phyloP scores from a whole-genome alignment of 1,284 basidiomycete species.

The Irpex sp. region DNA sequence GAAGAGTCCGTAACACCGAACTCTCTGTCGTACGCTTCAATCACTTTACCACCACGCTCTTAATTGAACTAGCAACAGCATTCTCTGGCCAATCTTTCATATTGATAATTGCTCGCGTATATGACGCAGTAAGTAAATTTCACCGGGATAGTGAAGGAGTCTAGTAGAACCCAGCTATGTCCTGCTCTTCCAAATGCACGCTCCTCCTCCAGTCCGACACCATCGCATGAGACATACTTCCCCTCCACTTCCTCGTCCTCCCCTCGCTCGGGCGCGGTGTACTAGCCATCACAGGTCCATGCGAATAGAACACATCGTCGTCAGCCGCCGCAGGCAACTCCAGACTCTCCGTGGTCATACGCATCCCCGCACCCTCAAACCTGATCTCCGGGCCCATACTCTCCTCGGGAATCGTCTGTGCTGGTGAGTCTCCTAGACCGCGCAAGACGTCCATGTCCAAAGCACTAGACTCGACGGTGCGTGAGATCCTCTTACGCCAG shows the following conservation, averaged over 20 bases:
- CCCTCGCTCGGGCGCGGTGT: neutral
- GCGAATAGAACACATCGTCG: constrained; percentile 12
- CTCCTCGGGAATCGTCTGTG: neutral
- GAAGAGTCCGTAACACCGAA: neutral
- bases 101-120: no score
- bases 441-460: neutral
- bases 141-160: no score
- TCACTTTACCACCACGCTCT: no score
- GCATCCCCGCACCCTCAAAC: neutral
- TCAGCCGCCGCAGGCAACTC: neutral
- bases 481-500: constrained; percentile 5
- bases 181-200: neutral
- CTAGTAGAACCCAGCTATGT: neutral
- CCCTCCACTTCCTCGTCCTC: neutral
- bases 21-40: no score
- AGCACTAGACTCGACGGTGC: neutral
- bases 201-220: constrained; percentile 4
- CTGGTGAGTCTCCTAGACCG: neutral
- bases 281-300: constrained; percentile 1
- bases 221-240: constrained; percentile 1
- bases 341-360: constrained; percentile 1
- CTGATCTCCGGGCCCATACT: neutral
- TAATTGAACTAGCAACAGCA: no score
- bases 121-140: no score
- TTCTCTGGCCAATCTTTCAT: no score